Conservation (phyloP, 305 asterid species). For the Fraxinus dipetala region DNA sequence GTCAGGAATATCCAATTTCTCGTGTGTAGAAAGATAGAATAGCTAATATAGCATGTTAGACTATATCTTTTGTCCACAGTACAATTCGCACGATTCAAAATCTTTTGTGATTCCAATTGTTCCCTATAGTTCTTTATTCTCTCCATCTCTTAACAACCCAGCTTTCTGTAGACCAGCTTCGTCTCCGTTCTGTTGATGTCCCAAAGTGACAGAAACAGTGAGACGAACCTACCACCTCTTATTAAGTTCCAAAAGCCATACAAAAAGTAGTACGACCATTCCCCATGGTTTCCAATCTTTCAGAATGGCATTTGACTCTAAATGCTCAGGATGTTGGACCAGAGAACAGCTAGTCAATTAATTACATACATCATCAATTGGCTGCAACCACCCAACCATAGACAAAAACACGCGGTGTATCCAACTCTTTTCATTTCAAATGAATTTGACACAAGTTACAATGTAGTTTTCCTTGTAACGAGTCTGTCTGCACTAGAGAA, state of each 20-base stretch:
- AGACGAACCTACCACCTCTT: background rate
- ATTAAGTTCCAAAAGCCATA: background rate
- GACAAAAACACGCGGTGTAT: background rate
- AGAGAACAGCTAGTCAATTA: conserved; percentile 9
- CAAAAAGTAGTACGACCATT: background rate
- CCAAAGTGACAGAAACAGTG: background rate
- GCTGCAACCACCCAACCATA: background rate
- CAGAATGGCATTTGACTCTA: conserved; percentile 2
- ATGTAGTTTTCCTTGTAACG: conserved; percentile 9
- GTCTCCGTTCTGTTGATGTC: background rate
- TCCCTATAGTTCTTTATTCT: background rate
- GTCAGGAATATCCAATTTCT: background rate
- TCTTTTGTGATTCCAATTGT: background rate
- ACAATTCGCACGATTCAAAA: background rate
- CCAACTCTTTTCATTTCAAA: conserved; percentile 11
- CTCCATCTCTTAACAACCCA: background rate
- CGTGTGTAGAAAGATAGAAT: background rate
- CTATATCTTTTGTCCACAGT: background rate
- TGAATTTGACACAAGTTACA: background rate
- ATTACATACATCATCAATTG: background rate
- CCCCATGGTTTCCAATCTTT: background rate
- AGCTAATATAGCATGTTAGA: background rate
- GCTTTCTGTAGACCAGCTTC: background rate
- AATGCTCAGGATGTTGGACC: conserved; percentile 13
- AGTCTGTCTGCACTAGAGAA: conserved; percentile 10